Conservation (phyloP, 306 rosid genomes). For the Fagus sylvatica region DNA sequence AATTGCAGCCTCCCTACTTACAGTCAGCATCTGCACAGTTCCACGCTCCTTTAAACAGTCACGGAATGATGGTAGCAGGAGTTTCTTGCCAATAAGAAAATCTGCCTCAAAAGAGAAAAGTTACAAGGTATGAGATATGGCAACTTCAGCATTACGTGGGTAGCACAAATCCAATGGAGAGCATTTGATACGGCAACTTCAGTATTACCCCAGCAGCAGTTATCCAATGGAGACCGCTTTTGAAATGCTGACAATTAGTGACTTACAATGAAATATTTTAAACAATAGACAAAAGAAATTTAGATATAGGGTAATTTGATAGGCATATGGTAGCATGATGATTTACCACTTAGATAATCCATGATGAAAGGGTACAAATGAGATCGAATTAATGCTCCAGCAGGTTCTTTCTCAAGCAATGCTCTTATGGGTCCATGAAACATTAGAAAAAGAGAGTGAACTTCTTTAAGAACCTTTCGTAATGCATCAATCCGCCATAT, state of each 20-base stretch:
- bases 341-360: constrained; percentile 93
- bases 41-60: constrained; percentile 92
- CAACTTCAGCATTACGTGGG: constrained; percentile 69
- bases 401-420: constrained; percentile 81
- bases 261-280: constrained; percentile 83
- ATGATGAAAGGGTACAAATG: constrained; percentile 82
- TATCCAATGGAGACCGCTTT: constrained; percentile 85
- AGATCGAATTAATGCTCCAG: constrained; percentile 69
- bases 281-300: constrained; percentile 46
- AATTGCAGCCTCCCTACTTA: constrained; percentile 91
- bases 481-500: constrained; percentile 80
- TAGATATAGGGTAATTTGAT: constrained; percentile 21
- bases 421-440: constrained; percentile 86
- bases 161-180: constrained; percentile 69
- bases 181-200: constrained; percentile 79
- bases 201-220: constrained; percentile 98
- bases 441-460: constrained; percentile 82
- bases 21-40: constrained; percentile 90
- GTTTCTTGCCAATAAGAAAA: constrained; percentile 82
- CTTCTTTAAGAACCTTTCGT: constrained; percentile 79
- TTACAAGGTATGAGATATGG: constrained; percentile 63
- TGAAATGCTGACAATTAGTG: constrained; percentile 91
- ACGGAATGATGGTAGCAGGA: constrained; percentile 78
- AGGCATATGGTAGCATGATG: constrained; percentile 25
- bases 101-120: constrained; percentile 90